Base-by-base conservation (phyloP, 495 filamentous ascomycete species). In the Emericellopsis terricola region DNA sequence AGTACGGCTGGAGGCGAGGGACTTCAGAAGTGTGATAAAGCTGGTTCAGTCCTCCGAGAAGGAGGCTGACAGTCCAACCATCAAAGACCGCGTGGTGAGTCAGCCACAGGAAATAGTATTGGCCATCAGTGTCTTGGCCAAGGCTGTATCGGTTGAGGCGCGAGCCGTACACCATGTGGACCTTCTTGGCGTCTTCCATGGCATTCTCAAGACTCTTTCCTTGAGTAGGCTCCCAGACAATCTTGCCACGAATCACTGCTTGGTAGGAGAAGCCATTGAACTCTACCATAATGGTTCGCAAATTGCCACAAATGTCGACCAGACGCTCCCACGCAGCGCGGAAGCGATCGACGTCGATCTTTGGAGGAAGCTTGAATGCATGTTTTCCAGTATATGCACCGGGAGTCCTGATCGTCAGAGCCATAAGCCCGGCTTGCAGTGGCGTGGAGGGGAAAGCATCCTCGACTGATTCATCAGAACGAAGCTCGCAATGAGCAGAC, bases 381-480 rank as follows among this genome's bases (percentile, higher is more conserved):
- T 33, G 26, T 36, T 60, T 60, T 8, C 59, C 61, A 14, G 67
- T 47, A 36, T 71, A 71, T 9, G 56, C 46, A 20, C 60, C 55
- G 3, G 43, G 38, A 8, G 20, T 18, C 17, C 10, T 33, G 15
- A 13, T 14, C 14, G 31, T 20, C 1, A 33, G 4, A 10, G 31
- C 31, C 31, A 33, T 33, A 13, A 33, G 31, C 4, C 69, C 70
- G 35, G 69, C 71, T 45, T 78, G 73, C 0, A 74, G 52, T 11
- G 70, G 54, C n/a, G 62, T 71, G 48, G 68, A 73, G 9, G 69
- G 69, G 39, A 69, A 76, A 0, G 65, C 45, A 47, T 76, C 64
- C 18, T 56, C 50, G 18, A 70, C 48, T 4, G 17, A 5, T 18
- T 3, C 17, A n/a, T 21, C 11, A 4, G 7, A 5, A n/a, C 11